Percentiles rank a stretch among this genome's conserved stretches.
phyloP scores from a whole-genome alignment of 108 stramenopile genomes.

The Skeletonema menzelii region DNA sequence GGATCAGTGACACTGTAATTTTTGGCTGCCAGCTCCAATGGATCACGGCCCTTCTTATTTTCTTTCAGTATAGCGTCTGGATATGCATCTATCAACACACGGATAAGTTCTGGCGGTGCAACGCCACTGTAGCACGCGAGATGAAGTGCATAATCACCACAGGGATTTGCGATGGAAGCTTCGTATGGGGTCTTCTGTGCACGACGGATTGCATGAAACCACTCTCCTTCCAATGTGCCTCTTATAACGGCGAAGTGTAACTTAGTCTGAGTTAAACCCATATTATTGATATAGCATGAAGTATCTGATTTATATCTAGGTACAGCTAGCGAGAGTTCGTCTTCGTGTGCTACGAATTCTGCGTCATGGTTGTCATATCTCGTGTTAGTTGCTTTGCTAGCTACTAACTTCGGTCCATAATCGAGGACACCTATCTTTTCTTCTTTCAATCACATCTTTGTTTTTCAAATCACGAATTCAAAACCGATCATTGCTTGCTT shows the following conservation, averaged over 20 bases:
- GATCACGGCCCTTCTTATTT: slow-evolving; percentile 25
- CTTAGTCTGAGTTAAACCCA: slow-evolving; percentile 37
- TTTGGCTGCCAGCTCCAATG: slow-evolving; percentile 29
- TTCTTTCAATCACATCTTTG: not conserved
- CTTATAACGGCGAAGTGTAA: slow-evolving; percentile 25
- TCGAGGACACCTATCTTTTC: not conserved
- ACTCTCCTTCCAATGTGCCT: slow-evolving; percentile 8
- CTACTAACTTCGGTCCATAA: too few relatives aligned
- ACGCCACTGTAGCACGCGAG: slow-evolving; percentile 32
- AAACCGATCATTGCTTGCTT: not conserved
- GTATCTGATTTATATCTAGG: too few relatives aligned
- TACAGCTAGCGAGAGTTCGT: too few relatives aligned
- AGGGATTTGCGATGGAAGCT: slow-evolving; percentile 14
- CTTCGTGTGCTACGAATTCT: too few relatives aligned
- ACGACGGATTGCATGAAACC: not conserved
- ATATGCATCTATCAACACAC: slow-evolving; percentile 27
- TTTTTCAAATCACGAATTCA: not conserved
- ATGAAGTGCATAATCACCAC: slow-evolving; percentile 34
- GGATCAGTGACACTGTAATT: slow-evolving; percentile 26
- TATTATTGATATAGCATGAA: too few relatives aligned
- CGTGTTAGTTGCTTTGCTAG: too few relatives aligned
- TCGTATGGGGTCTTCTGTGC: slow-evolving; percentile 3
- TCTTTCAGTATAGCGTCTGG: slow-evolving; percentile 14
- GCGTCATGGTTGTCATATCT: too few relatives aligned
- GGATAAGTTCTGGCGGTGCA: slow-evolving; percentile 31